phyloP scores from a whole-genome alignment of 306 rosid genomes.

The Lithocarpus polystachyus region DNA sequence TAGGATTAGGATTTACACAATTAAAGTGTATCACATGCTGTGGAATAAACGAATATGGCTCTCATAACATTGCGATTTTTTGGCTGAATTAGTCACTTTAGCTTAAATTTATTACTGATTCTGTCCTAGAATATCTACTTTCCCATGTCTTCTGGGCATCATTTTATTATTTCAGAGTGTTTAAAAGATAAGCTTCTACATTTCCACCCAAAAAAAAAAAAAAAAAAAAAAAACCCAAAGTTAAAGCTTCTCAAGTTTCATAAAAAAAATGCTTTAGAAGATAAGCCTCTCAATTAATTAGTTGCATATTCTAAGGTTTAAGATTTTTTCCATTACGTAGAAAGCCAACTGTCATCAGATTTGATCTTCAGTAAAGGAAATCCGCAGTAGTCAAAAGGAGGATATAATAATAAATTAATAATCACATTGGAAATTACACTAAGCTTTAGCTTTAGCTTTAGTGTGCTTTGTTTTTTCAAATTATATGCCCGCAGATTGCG shows the following conservation, averaged over 20 bases:
- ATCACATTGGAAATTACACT: neutral
- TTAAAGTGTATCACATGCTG: no score
- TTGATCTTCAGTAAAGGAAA: slow-evolving; percentile 9
- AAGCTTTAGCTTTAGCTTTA: neutral
- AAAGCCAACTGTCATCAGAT: slow-evolving; percentile 7
- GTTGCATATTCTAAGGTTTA: neutral
- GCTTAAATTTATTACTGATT: no score
- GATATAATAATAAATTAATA: neutral
- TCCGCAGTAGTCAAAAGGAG: slow-evolving; percentile 5
- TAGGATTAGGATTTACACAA: no score
- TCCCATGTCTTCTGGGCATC: no score
- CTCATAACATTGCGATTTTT: neutral
- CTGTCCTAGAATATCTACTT: no score
- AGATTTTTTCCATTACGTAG: slow-evolving; percentile 12
- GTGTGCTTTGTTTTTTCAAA: neutral
- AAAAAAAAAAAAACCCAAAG: neutral
- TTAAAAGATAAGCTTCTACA: neutral
- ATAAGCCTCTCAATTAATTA: neutral
- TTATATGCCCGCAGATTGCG: neutral
- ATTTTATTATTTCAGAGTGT: no score
- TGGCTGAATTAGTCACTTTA: no score
- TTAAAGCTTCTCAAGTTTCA: no score
- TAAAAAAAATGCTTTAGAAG: slow-evolving; percentile 4
- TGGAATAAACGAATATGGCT: no score
- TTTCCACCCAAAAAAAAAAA: neutral